These are phyloP conservation scores for Ceratocystis lukuohia DNA, from an alignment of 2,329 filamentous ascomycete genomes.

Conservation along the genomic window DNA sequence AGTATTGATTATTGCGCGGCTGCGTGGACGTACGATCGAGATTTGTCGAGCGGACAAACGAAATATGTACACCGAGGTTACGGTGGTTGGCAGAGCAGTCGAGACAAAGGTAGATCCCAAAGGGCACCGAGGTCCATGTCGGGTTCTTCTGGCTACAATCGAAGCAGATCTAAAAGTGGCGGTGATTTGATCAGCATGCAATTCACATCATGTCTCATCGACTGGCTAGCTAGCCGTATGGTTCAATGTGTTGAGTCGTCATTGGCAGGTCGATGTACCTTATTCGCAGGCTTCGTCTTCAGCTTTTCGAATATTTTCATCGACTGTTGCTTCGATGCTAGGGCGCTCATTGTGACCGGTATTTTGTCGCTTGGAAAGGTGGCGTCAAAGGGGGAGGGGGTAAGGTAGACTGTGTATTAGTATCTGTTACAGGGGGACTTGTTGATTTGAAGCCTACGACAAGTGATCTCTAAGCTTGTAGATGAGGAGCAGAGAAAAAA, in stretches of 20 bases:
- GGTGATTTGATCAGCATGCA: constrained; percentile 19
- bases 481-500: constrained; percentile 10
- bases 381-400: constrained; percentile 1
- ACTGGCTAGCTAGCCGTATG: constrained; percentile 2
- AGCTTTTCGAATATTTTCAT: constrained; percentile 96
- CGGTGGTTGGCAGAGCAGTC: constrained; percentile 96
- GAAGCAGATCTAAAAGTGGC: constrained; percentile 66
- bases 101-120: constrained; percentile 94
- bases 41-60: constrained; percentile 95
- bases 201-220: not conserved
- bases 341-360: constrained; percentile 38
- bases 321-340: constrained; percentile 86
- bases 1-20: not conserved
- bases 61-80: constrained; percentile 96
- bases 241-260: not conserved
- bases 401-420: not conserved
- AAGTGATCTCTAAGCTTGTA: not conserved
- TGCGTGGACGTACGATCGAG: constrained; percentile 68
- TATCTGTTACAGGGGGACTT: constrained; percentile 8
- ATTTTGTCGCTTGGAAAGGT: constrained; percentile 6
- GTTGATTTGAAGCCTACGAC: not conserved
- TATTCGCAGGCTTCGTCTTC: constrained; percentile 88
- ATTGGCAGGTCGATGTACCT: constrained; percentile 42
- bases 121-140: constrained; percentile 94
- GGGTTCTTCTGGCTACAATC: constrained; percentile 96